A percentile compares a stretch with the other conserved stretches of the same genome.
Conservation (phyloP, 2,329 filamentous ascomycete species). For the Colletotrichum sp. region DNA sequence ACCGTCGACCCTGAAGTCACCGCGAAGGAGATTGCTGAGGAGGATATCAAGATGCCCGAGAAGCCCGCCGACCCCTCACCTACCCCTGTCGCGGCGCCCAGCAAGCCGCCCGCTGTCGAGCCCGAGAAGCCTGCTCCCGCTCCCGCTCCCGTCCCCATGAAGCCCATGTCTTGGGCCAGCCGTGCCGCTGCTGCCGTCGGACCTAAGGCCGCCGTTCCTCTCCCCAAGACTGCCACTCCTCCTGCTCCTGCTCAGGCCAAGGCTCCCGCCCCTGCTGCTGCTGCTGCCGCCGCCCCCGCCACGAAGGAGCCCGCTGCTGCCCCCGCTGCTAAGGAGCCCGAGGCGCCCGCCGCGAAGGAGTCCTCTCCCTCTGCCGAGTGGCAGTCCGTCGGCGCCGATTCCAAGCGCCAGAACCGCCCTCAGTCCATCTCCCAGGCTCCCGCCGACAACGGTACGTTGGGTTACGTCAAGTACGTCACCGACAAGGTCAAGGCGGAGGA, state of each 20-base stretch:
- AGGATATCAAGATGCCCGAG: slow-evolving; percentile 63
- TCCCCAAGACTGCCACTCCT: slow-evolving; percentile 62
- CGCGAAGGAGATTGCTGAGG: slow-evolving; percentile 57
- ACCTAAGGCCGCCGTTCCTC: slow-evolving; percentile 54
- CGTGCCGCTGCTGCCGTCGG: slow-evolving; percentile 64
- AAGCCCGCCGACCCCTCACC: slow-evolving; percentile 69
- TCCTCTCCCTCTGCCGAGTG: slow-evolving; percentile 66
- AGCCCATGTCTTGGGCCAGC: slow-evolving; percentile 79
- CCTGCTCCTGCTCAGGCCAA: slow-evolving; percentile 57
- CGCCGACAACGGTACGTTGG: slow-evolving; percentile 76
- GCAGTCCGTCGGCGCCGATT: slow-evolving; percentile 86
- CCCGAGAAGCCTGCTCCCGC: slow-evolving; percentile 47
- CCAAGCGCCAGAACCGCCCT: slow-evolving; percentile 81
- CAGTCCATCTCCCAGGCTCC: slow-evolving; percentile 65
- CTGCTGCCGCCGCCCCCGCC: slow-evolving; percentile 40
- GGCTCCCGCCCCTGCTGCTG: slow-evolving; percentile 54
- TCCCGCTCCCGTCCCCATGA: slow-evolving; percentile 56
- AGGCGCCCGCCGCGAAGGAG: slow-evolving; percentile 56
- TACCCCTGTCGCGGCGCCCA: slow-evolving; percentile 52
- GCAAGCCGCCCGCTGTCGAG: slow-evolving; percentile 46
- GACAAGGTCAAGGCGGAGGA: slow-evolving; percentile 82
- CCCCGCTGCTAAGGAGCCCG: slow-evolving; percentile 36
- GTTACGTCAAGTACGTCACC: slow-evolving; percentile 95
- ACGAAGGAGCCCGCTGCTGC: slow-evolving; percentile 40
- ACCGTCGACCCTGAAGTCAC: slow-evolving; percentile 54